A percentile compares a stretch with the other conserved stretches of the same genome.
Conservation (phyloP, 2,329 filamentous ascomycete genomes). For the Clonostachys rosea region DNA sequence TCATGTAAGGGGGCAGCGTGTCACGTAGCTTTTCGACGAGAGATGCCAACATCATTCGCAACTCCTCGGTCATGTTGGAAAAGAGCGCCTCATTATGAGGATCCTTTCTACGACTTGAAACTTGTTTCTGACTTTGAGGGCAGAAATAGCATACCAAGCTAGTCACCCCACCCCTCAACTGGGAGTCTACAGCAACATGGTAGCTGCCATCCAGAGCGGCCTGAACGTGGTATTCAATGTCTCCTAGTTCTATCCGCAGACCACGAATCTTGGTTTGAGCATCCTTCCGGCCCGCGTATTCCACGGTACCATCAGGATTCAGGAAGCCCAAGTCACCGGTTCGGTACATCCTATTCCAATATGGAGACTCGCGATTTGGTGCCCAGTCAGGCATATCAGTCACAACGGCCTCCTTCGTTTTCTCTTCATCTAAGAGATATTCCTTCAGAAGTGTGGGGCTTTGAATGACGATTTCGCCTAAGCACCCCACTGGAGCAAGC, state of each 20-base stretch:
- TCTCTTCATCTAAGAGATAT: constrained; percentile 38
- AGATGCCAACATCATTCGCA: neutral
- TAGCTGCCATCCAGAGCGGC: neutral
- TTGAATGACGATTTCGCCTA: constrained; percentile 24
- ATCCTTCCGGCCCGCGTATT: constrained; percentile 45
- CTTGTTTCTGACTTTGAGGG: neutral
- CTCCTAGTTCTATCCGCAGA: constrained; percentile 39
- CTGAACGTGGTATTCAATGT: constrained; percentile 5
- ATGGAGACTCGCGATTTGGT: neutral
- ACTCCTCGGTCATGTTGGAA: neutral
- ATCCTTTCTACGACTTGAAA: neutral
- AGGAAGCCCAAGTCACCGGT: constrained; percentile 5
- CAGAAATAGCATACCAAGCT: neutral
- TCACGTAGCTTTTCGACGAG: neutral
- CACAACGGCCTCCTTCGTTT: constrained; percentile 25
- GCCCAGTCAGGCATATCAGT: neutral
- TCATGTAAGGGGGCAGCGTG: constrained; percentile 6
- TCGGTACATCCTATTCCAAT: constrained; percentile 3
- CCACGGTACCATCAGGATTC: constrained; percentile 24
- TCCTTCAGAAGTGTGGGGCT: constrained; percentile 38
- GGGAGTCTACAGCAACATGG: constrained; percentile 2
- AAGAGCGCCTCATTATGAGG: neutral
- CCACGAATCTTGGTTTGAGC: constrained; percentile 52
- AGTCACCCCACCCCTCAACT: neutral
- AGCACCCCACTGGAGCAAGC: constrained; percentile 11